Base-by-base conservation (phyloP, 257 asterid species). In the Cynanchum wilfordii region DNA sequence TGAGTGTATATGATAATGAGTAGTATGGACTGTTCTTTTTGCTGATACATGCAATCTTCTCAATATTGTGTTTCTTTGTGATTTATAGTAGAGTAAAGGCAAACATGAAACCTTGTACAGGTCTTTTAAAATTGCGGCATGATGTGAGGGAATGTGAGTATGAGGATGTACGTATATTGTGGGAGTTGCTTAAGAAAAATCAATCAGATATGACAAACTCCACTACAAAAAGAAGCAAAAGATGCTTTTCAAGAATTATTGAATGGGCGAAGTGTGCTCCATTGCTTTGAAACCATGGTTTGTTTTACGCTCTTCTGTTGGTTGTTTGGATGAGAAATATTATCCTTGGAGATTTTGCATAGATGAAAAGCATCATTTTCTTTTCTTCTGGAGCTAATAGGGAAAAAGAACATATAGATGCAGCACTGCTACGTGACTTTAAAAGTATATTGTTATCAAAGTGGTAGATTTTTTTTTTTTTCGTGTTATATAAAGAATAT, bases 121-220 rank as follows among this genome's bases (percentile, higher is more conserved):
- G 82, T 42, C 74, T 65, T 58, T 73, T 74, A 47, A 81, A 77
- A 70, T 75, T 81, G 69, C 74, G 58, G 10, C 72, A 68, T 12
- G 85, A 77, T 49, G 80, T 81, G 40, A 58, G 79, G 68, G 71
- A 75, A 22, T 81, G 85, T 27, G 85, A 81, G 59, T 81, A 77
- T 19, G 85, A 81, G 72, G 85, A 81, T 71, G 80, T 81, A 22
- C 82, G n/a, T 13, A 66, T 81, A 33, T 63, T 81, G 70, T 81
- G 85, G 85, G 80, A 81, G 19, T 24, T 78, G 78, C 59, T 81
- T 66, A 74, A 77, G 77, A 80, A 67, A 70, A 77, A 77, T 65
- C 78, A 78, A 11, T 38, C 30, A 19, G 66, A 47, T 5, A 56
- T 81, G 38, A 50, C 69, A 27, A 81, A 30, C 5, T 69, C 76